Evolutionary conservation across 140 eudicot species (phyloP).

Genomic region (Oenanthe javanica): DNA sequence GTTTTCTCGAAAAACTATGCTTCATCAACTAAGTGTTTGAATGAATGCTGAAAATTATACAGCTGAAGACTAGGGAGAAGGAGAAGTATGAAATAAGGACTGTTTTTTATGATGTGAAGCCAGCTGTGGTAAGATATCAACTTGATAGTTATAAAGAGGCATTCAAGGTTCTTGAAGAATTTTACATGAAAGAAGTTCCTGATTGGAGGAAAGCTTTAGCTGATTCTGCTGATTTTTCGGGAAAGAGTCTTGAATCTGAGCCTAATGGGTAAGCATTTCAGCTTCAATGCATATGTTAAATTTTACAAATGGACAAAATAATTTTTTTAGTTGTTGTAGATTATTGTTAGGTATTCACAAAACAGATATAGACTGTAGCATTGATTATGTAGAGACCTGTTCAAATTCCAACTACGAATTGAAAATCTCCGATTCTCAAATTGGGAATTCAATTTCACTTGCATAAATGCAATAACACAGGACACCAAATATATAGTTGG

Average conservation of each 20-base stretch:
- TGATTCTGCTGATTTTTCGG: background rate
- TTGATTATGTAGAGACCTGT: background rate
- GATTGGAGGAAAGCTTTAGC: slow-evolving; percentile 2
- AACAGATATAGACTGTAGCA: background rate
- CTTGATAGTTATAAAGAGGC: background rate
- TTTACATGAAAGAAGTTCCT: background rate
- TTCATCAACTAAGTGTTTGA: background rate
- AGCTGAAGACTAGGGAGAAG: background rate
- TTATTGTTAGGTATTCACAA: background rate
- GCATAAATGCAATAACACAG: background rate
- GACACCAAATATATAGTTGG: background rate
- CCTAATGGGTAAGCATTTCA: background rate
- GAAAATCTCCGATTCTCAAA: background rate
- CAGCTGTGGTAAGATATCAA: slow-evolving; percentile 2
- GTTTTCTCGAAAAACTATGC: slow-evolving; percentile 9
- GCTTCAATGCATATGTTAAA: background rate
- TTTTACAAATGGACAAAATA: background rate
- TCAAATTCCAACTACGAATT: background rate
- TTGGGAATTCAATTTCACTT: background rate
- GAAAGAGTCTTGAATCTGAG: background rate
- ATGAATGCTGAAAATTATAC: background rate
- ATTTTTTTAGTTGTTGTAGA: background rate
- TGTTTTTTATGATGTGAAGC: slow-evolving; percentile 8
- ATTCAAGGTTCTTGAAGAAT: slow-evolving; percentile 1
- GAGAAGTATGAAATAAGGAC: background rate